Base-by-base conservation (phyloP, 352 stramenopile species). In the Phytophthora sp. region DNA sequence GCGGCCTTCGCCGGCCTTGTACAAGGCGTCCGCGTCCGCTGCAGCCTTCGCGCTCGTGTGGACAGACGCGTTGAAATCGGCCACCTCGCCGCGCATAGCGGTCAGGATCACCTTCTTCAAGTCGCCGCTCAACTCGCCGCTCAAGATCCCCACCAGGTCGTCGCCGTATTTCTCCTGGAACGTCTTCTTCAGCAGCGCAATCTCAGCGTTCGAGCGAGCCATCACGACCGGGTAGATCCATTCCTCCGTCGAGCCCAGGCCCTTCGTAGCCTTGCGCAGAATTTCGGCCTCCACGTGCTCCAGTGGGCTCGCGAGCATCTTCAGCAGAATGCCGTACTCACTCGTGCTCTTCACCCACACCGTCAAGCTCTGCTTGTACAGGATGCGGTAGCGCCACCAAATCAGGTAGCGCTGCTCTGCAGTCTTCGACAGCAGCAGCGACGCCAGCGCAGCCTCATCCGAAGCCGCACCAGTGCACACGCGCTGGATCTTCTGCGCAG, bases 151-250 rank as follows among this genome's bases (percentile, higher is more conserved):
- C 21, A 74, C 71, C 29, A 91, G 57, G 26, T 90, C 80, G n/a
- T 86, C 67, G 36, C 69, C 67, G 66, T 84, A 76, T 21, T 86
- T 27, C 21, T 86, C 70, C 50, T 84, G 77, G 70, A 79, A 90
- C 2, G 81, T 81, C 75, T 88, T 87, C 80, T 91, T 89, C 41
- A 89, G 67, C 60, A 91, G 80, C 67, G 72, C 72, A 57, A 91
- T 79, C 56, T 89, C 82, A 13, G 52, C 52, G 54, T 86, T 86
- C 16, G 82, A 83, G 57, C 84, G 80, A 45, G 73, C 80, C n/a
- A 87, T 69, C 30, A 71, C 39, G 2, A 71, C 47, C 12, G 78
- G 81, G 69, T 84, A 89, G 46, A 89, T 76, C 53, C 73, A 74
- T 44, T 84, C 76, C 59, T 89, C 80, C 8, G 52, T 75, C 9